Evolutionary conservation across 2,329 filamentous ascomycete genomes (phyloP), one percentile per base, ranked within the genome.

Genomic region (Colletotrichum horii): DNA sequence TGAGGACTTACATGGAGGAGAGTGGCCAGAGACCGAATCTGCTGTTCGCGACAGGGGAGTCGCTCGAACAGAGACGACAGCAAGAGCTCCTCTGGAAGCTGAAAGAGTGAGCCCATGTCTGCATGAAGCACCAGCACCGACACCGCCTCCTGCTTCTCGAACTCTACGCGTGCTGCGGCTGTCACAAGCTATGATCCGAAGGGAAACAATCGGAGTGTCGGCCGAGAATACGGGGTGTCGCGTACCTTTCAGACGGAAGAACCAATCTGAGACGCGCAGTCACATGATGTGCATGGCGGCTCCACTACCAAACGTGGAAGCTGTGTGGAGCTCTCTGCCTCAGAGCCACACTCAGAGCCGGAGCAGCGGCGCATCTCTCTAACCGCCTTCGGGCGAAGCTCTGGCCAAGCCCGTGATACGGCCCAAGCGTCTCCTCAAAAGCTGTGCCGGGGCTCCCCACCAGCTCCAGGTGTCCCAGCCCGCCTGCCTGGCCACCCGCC

Each of bases 41-140:
- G 91, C 65, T 86, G 83, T 64, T 91, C 89, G 71, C 92, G 88
- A 76, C 90, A 91, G 9, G 91, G 91, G 76, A 90, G 93, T 22
- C 79, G 83, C 61, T 88, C 82, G 34, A 85, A 80, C 8, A 93
- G 80, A 4, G 87, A 81, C 3, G 87, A 82, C 9, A 89, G 80
- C 9, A 90, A 78, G 43, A 86, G 80, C 79, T 92, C 90, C 66
- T 89, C 88, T 3, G 90, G 90, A 16, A 90, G 84, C 73, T 85
- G 81, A 80, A 92, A 91, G 19, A 89, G 80, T 8, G 84, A 80
- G 4, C 80, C 76, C 84, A 87, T 87, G 28, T 34, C 32, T 32
- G 32, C 52, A 30, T 52, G 43, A 52, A 52, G 43, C 43, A 52
- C 43, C 43, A 52, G 43, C n/a, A 52, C 43, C 43, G 62, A 34